Base-by-base conservation (phyloP, 768 basidiomycete species). In the Chiua virens region DNA sequence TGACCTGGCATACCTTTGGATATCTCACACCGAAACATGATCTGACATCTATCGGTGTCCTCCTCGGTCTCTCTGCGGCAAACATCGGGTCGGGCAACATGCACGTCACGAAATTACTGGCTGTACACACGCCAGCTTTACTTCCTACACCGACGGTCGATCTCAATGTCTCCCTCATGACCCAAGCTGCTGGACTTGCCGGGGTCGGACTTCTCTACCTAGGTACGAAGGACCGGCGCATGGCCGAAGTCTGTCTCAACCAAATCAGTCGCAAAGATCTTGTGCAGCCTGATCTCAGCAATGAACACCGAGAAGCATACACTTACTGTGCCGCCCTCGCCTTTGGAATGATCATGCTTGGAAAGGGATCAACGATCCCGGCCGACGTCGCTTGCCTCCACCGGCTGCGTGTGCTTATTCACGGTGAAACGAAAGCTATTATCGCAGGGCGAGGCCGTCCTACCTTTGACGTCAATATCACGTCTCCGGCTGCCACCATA, bases 1-100 rank as follows among this genome's bases (percentile, higher is more conserved):
- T 91, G 60, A 92, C 92, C 2, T 96, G 94, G 90, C 92, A 97
- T 68, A 94, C 94, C 0, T 98, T 96, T 66, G 83, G 85, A 14
- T 97, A 98, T 67, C 80, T 99, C 60, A 95, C 94, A 3, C 92
- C 93, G 5, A 94, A 98, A 62, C 95, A 98, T 65, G 95, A 98
- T 60, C 77, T 92, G 55, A 98, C 96, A 0, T 93, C 92, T 3
- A 92, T 97, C 42, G 97, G 89, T 3, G 80, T 98, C 37, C 79
- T 99, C 1, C 82, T 99, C 5, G 97, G 97, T n/a, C 78, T 98
- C 39, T 85, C 93, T 3, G 92, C 92, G 3, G 91, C 94, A 1
- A 91, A 93, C 58, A 76, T 92, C 27, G 96, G 94, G 6, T 91
- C 79, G 50, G 82, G 82, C 35, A 91, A 97, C 61, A 78, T 82